Base-by-base conservation (phyloP, 805 yeast species). In the Yarrowia sp. region DNA sequence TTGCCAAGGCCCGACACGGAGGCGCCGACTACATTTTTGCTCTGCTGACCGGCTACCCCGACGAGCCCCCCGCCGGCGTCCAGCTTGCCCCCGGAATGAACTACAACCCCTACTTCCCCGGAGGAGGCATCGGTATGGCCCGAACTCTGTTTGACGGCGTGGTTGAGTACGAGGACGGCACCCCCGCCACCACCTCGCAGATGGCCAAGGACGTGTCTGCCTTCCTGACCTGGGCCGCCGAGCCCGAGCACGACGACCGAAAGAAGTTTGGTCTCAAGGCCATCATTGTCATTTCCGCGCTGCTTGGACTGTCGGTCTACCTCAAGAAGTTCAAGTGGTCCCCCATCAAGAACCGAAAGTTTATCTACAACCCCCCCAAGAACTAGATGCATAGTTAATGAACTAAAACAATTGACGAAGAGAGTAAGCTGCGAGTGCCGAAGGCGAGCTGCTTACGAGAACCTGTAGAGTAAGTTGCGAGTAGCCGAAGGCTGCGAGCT, bases 91-190 rank as follows among this genome's bases (percentile, higher is more conserved):
- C 91, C 71, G 99, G 99, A 72, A 81, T 96, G 71, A 95, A 95
- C 88, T 95, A 95, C 84, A 95, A 95, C 86, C 99, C 99, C 77
- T 95, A 95, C 86, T 95, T 95, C 97, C 98, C 99, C 79, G 98
- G 98, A 83, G 98, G 99, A 73, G 86, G 98, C 50, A 94, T 95
- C 84, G 99, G 97, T 74, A 95, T 95, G 99, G 98, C 91, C 78
- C 91, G 99, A 84, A 98, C 94, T 69, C 85, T 95, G 80, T 95
- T 93, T 75, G 99, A 95, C 79, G 99, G 91, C 73, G 85, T 95
- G 77, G 99, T 95, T 72, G 99, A 95, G 84, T 95, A 88, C 82
- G 99, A 95, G 80, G 99, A 95, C 79, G 99, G 99, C 78, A 95
- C 99, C 69, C 97, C 96, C 69, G 98, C 99, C 67, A 88, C 98